Evolutionary conservation across 2,329 filamentous ascomycete genomes (phyloP).

Genomic region (Annulohypoxylon truncatum): DNA sequence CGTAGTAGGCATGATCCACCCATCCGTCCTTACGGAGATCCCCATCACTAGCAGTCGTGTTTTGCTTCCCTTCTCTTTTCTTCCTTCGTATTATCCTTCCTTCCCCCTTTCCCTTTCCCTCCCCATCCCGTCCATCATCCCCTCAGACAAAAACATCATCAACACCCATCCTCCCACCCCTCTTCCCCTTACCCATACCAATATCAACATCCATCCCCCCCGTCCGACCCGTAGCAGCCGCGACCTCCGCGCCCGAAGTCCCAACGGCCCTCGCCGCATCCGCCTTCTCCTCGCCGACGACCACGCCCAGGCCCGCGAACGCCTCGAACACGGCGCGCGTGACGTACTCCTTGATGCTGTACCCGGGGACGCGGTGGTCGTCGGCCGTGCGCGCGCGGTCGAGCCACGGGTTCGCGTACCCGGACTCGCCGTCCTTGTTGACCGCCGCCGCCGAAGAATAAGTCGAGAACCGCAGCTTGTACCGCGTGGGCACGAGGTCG

Average conservation of each 20-base stretch:
- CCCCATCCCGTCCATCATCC: neutral
- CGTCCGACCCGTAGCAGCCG: conserved; percentile 43
- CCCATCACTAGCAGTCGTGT: neutral
- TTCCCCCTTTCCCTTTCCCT: too few species aligned
- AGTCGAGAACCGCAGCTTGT: conserved; percentile 50
- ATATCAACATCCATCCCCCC: conserved; percentile 7
- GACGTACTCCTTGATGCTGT: conserved; percentile 84
- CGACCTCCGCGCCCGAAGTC: conserved; percentile 51
- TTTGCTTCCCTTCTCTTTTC: too few species aligned
- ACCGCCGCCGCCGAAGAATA: neutral
- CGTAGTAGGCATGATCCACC: neutral
- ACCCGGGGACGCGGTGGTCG: conserved; percentile 80
- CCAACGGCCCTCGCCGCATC: conserved; percentile 52
- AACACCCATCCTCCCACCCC: conserved; percentile 57
- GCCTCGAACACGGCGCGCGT: conserved; percentile 85
- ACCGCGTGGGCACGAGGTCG: conserved; percentile 73
- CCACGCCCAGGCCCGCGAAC: conserved; percentile 88
- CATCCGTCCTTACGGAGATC: neutral
- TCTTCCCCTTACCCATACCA: neutral
- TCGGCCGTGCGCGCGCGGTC: conserved; percentile 73
- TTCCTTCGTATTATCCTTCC: too few species aligned
- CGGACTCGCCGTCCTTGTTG: conserved; percentile 55
- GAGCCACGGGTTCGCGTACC: conserved; percentile 81
- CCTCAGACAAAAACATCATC: conserved; percentile 57
- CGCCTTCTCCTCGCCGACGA: conserved; percentile 80